Evolutionary conservation across 306 rosid species (phyloP).

Genomic region (Bauhinia variegata): DNA sequence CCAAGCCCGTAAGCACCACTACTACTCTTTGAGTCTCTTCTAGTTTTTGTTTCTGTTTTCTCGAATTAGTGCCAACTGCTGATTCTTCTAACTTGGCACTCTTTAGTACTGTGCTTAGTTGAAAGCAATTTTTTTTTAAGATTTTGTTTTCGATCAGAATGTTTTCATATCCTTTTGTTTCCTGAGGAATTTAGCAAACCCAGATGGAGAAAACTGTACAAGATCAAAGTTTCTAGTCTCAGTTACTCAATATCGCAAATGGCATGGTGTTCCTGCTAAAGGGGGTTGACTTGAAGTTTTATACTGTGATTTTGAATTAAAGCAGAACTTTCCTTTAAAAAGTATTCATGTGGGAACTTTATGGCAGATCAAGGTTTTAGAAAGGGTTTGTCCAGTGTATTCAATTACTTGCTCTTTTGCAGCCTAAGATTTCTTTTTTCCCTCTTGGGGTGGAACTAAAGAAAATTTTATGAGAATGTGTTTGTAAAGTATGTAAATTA

Average conservation of each 20-base stretch:
- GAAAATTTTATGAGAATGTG: no score
- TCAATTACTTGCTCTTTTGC: neutral
- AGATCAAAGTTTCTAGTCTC: neutral
- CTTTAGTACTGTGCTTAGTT: neutral
- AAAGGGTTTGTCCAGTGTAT: neutral
- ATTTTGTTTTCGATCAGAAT: neutral
- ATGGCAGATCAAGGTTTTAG: constrained; percentile 7
- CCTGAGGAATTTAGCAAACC: constrained; percentile 28
- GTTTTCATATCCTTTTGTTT: constrained; percentile 2
- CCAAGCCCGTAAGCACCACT: constrained; percentile 63
- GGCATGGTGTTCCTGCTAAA: constrained; percentile 1
- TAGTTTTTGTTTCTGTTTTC: neutral
- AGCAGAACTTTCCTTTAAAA: neutral
- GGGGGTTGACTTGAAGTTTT: constrained; percentile 9
- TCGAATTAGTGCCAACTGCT: neutral
- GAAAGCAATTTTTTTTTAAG: neutral
- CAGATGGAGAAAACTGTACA: constrained; percentile 18
- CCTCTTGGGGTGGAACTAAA: no score
- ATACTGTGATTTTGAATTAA: constrained; percentile 8
- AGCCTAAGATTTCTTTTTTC: no score
- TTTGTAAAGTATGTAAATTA: no score
- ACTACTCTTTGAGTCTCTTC: neutral
- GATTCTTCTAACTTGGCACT: constrained; percentile 4
- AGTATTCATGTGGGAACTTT: constrained; percentile 5
- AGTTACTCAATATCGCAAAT: no score